Evolutionary conservation across 2,329 filamentous ascomycete species (phyloP).

Genomic region (Diatrype stigma): DNA sequence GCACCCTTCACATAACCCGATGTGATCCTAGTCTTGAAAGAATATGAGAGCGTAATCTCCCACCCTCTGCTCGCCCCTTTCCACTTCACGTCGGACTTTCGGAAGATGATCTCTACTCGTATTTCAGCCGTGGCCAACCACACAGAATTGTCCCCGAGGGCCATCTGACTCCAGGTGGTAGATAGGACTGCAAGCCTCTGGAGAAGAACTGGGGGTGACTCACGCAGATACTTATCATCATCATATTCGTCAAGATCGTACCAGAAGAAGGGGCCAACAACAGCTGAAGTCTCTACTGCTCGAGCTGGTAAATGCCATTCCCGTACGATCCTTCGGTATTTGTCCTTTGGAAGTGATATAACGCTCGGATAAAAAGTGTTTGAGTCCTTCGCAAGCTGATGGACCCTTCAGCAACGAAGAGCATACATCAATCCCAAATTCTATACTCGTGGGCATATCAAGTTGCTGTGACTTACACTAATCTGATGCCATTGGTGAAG

Average conservation of each 20-base stretch:
- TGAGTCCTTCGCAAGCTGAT: constrained; percentile 16
- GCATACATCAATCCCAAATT: not conserved
- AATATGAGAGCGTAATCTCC: constrained; percentile 30
- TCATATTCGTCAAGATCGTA: constrained; percentile 22
- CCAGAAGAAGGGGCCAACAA: constrained; percentile 33
- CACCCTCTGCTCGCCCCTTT: constrained; percentile 27
- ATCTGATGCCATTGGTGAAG: constrained; percentile 7
- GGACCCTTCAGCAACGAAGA: constrained; percentile 9
- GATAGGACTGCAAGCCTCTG: no score
- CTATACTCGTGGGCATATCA: no score
- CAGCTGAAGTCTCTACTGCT: constrained; percentile 24
- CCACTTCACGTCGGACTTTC: constrained; percentile 30
- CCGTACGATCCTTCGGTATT: constrained; percentile 23
- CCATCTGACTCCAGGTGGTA: not conserved
- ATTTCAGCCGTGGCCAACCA: not conserved
- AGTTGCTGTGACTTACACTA: constrained; percentile 5
- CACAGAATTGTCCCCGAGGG: not conserved
- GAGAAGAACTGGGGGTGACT: constrained; percentile 1
- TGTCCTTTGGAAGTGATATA: constrained; percentile 18
- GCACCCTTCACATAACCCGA: constrained; percentile 30
- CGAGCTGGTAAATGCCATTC: constrained; percentile 25
- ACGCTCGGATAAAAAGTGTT: constrained; percentile 24
- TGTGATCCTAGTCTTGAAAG: constrained; percentile 23
- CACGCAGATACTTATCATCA: constrained; percentile 23
- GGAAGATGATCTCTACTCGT: constrained; percentile 28